phyloP scores from a whole-genome alignment of 345 rosid genomes.

The Kandelia obovata region DNA sequence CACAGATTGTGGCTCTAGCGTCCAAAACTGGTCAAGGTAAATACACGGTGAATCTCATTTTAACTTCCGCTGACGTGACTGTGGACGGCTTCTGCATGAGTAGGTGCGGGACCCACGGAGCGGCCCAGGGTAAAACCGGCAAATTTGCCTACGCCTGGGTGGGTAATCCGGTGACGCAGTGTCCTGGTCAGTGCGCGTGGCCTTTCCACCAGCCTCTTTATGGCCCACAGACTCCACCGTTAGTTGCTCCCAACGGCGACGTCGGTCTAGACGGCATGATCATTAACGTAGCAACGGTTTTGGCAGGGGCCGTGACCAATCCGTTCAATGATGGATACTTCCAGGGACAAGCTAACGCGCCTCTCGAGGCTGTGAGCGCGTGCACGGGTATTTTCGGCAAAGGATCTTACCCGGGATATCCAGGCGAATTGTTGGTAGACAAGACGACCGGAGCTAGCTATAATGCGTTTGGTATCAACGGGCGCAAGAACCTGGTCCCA shows the following conservation, averaged over 20 bases:
- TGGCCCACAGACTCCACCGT: slow-evolving; percentile 27
- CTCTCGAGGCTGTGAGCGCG: slow-evolving; percentile 28
- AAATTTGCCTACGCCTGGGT: slow-evolving; percentile 23
- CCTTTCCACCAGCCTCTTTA: slow-evolving; percentile 31
- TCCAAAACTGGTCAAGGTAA: slow-evolving; percentile 5
- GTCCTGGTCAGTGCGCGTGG: slow-evolving; percentile 35
- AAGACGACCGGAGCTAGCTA: slow-evolving; percentile 27
- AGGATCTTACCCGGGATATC: slow-evolving; percentile 29
- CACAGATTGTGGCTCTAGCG: slow-evolving; percentile 7
- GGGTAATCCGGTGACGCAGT: slow-evolving; percentile 24
- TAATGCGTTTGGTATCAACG: slow-evolving; percentile 19
- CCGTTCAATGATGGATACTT: slow-evolving; percentile 27
- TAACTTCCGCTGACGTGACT: slow-evolving; percentile 24
- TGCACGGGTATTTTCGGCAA: slow-evolving; percentile 25
- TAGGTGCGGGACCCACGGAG: slow-evolving; percentile 28
- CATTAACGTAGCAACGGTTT: slow-evolving; percentile 24
- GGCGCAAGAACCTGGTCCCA: slow-evolving; percentile 25
- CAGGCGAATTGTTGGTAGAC: slow-evolving; percentile 24
- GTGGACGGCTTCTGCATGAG: slow-evolving; percentile 25
- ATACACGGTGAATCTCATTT: slow-evolving; percentile 3
- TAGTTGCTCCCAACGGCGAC: slow-evolving; percentile 26
- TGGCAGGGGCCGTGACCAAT: slow-evolving; percentile 31
- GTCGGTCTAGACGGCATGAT: slow-evolving; percentile 29
- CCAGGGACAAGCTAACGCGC: slow-evolving; percentile 19
- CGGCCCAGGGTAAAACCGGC: not conserved